A percentile compares a stretch with the other conserved stretches of the same genome.
Conservation (phyloP, 75 land plant genomes). For the Selaginella moellendorffii region DNA sequence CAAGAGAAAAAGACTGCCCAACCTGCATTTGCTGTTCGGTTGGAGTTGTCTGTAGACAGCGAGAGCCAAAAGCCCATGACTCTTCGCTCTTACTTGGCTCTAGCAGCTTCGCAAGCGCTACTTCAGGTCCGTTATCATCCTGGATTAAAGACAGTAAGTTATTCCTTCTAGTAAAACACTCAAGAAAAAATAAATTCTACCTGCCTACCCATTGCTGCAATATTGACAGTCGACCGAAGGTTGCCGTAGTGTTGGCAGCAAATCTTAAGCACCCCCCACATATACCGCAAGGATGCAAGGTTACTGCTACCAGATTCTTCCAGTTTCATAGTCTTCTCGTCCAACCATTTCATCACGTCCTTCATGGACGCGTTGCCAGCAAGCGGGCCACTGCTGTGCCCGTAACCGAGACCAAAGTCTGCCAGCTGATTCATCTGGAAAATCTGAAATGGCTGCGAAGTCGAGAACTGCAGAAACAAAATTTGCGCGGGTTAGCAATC, state of each 20-base stretch:
- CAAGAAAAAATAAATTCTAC: too few species aligned
- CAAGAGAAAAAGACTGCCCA: too few species aligned
- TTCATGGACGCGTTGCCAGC: background rate
- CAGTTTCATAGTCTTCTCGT: slow-evolving; percentile 14
- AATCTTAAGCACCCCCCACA: slow-evolving; percentile 71
- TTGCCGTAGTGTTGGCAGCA: slow-evolving; percentile 89
- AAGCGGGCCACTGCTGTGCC: background rate
- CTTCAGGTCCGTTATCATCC: too few species aligned
- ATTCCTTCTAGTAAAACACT: too few species aligned
- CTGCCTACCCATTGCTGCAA: too few species aligned
- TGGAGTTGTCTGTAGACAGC: too few species aligned
- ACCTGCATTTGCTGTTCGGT: too few species aligned
- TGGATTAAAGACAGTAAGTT: too few species aligned
- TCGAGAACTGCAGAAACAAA: background rate
- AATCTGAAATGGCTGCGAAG: background rate
- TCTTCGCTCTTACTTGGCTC: too few species aligned
- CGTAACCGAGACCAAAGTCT: background rate
- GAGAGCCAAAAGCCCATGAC: too few species aligned
- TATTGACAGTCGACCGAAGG: too few species aligned
- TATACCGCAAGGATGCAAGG: slow-evolving; percentile 28
- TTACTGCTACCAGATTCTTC: slow-evolving; percentile 30
- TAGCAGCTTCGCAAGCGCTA: too few species aligned
- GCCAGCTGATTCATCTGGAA: background rate
- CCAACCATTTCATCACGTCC: background rate
- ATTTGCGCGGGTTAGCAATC: background rate